Percentiles rank a stretch among this genome's conserved stretches.
Evolutionary conservation across 805 yeast species (phyloP).

Genomic region (Lachancea kluyveri): DNA sequence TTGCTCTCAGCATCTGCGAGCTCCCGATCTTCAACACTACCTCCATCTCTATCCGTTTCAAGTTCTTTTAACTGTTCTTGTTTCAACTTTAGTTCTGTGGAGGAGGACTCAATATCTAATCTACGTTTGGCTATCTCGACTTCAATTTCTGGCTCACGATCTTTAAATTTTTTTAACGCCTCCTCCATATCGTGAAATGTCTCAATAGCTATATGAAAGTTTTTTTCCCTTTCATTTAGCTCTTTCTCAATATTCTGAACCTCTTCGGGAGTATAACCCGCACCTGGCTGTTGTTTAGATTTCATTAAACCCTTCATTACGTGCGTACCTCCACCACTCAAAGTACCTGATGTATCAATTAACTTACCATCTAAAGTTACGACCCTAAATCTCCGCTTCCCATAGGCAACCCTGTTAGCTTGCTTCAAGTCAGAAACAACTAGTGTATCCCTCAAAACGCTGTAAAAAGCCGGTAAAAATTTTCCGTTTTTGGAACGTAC

Average conservation of each 20-base stretch:
- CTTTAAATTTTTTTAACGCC: conserved; percentile 52
- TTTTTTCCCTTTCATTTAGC: conserved; percentile 45
- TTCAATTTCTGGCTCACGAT: conserved; percentile 66
- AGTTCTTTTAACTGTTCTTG: conserved; percentile 37
- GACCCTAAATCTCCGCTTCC: conserved; percentile 72
- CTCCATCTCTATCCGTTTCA: conserved; percentile 14
- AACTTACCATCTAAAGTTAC: conserved; percentile 90
- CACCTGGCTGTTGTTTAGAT: conserved; percentile 28
- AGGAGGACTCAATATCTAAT: conserved; percentile 59
- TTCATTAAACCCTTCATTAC: conserved; percentile 75
- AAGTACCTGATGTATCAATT: conserved; percentile 89
- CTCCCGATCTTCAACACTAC: conserved; percentile 28
- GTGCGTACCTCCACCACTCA: conserved; percentile 91
- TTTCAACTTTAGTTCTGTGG: conserved; percentile 45
- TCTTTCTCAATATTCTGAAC: conserved; percentile 48
- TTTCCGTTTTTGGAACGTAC: conserved; percentile 58
- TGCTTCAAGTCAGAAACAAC: conserved; percentile 74
- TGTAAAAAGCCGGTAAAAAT: conserved; percentile 83
- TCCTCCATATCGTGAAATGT: conserved; percentile 54
- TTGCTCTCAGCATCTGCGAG: conserved; percentile 33
- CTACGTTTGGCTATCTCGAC: conserved; percentile 48
- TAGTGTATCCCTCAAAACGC: conserved; percentile 78
- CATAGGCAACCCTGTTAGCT: conserved; percentile 87
- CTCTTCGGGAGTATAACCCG: conserved; percentile 47
- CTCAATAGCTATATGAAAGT: conserved; percentile 42